Evolutionary conservation across 768 basidiomycete genomes (phyloP).

Genomic region (Gelatoporia subvermispora): DNA sequence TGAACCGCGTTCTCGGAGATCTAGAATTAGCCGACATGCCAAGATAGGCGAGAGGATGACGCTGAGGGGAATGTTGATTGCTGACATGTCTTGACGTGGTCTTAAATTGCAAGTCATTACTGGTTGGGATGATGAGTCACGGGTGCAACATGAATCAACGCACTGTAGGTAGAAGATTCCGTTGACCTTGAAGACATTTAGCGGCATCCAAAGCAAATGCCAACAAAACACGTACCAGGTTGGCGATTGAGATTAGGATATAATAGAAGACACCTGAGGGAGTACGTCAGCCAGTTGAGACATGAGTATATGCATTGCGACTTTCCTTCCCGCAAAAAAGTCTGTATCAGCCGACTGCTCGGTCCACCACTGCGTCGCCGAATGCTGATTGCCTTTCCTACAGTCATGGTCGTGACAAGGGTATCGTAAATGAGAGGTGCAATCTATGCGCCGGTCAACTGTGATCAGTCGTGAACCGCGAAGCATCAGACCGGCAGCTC

Average conservation of each 20-base stretch:
- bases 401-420: conserved; percentile 74
- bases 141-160: conserved; percentile 16
- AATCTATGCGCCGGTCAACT: conserved; percentile 38
- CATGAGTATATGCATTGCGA: not conserved
- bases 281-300: not conserved
- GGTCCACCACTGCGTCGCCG: conserved; percentile 71
- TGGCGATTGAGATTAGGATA: conserved; percentile 80
- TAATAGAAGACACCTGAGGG: conserved; percentile 74
- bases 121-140: not conserved
- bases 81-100: conserved; percentile 78
- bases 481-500: not conserved
- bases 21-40: conserved; percentile 78
- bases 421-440: conserved; percentile 81
- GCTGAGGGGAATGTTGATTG: conserved; percentile 79
- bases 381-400: conserved; percentile 74
- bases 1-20: conserved; percentile 76
- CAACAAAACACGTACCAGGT: conserved; percentile 41
- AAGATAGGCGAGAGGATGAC: conserved; percentile 80
- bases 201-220: not conserved
- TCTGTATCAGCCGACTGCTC: conserved; percentile 76
- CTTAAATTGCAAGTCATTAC: conserved; percentile 29
- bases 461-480: not conserved
- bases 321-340: conserved; percentile 76
- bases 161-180: conserved; percentile 86
- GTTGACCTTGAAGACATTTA: conserved; percentile 44